Evolutionary conservation across 306 rosid genomes (phyloP).

Genomic region (Cicer judaicum): DNA sequence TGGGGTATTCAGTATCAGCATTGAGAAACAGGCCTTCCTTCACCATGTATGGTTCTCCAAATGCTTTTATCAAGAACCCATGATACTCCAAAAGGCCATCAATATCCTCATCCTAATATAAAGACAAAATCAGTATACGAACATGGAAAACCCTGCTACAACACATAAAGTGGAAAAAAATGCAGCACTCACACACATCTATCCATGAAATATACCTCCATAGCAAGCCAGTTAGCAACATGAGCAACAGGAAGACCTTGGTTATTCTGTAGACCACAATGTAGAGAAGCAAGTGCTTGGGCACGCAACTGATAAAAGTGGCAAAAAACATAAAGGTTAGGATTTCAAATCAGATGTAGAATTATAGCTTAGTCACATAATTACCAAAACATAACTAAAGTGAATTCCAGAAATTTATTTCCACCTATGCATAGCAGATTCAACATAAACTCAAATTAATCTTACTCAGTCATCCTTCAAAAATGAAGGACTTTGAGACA

Average conservation of each 20-base stretch:
- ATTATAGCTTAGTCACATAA: conserved; percentile 26
- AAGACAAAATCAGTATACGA: conserved; percentile 40
- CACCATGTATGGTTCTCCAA: conserved; percentile 84
- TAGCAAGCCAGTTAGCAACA: conserved; percentile 83
- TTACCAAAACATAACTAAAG: conserved; percentile 34
- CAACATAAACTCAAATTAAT: conserved; percentile 18
- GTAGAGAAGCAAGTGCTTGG: conserved; percentile 96
- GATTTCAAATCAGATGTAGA: conserved; percentile 29
- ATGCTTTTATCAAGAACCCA: conserved; percentile 71
- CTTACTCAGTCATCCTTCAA: conserved; percentile 28
- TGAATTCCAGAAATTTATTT: conserved; percentile 31
- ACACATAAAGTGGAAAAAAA: conserved; percentile 3
- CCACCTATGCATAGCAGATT: conserved; percentile 28
- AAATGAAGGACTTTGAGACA: conserved; percentile 19
- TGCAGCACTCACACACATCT: conserved; percentile 36
- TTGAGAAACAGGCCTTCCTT: conserved; percentile 88
- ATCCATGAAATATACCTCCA: conserved; percentile 77
- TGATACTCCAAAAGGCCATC: conserved; percentile 81
- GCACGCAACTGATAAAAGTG: conserved; percentile 76
- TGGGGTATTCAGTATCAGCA: conserved; percentile 74
- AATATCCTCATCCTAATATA: conserved; percentile 78
- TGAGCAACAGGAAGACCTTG: conserved; percentile 87
- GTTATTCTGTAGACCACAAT: conserved; percentile 84
- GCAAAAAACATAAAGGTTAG: conserved; percentile 37
- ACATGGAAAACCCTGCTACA: conserved; percentile 37